A percentile compares a stretch with the other conserved stretches of the same genome.
These are phyloP conservation scores for Eimeria falciformis DNA, from an alignment of 169 alveolate species.

Conservation along the genomic window DNA sequence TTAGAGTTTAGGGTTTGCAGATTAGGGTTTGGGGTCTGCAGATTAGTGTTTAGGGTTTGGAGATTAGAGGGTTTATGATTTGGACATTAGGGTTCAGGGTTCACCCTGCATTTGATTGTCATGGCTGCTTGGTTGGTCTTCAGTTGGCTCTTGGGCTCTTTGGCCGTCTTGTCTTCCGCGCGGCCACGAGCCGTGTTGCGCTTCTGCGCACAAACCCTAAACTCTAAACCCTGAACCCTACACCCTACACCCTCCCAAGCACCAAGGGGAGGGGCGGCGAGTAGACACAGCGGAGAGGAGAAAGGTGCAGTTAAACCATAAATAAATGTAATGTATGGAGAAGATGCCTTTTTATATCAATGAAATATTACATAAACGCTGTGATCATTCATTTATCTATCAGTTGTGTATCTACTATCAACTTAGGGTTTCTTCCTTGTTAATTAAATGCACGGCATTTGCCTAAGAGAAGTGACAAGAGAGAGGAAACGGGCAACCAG, in stretches of 20 bases:
- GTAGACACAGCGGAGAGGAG: not conserved
- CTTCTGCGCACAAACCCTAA: slow-evolving; percentile 58
- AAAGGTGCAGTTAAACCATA: not conserved
- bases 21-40: not conserved
- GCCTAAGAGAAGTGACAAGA: too few relatives aligned
- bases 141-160: slow-evolving; percentile 76
- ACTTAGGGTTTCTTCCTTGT: too few relatives aligned
- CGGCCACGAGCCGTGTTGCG: slow-evolving; percentile 73
- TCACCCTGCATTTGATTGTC: slow-evolving; percentile 75
- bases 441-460: too few relatives aligned
- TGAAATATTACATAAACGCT: too few relatives aligned
- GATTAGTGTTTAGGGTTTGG: not conserved
- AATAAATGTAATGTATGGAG: not conserved
- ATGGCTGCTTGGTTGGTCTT: slow-evolving; percentile 77
- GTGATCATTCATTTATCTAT: too few relatives aligned
- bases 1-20: not conserved
- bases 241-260: not conserved
- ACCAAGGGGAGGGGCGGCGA: not conserved
- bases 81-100: not conserved
- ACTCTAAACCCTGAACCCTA: slow-evolving; percentile 39
- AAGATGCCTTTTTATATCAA: too few relatives aligned
- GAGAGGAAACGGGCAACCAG: too few relatives aligned
- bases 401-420: too few relatives aligned
- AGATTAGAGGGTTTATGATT: not conserved
- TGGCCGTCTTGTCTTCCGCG: slow-evolving; percentile 64